Base-by-base conservation (phyloP, 148 eudicot genomes). In the Diospyros kaki region DNA sequence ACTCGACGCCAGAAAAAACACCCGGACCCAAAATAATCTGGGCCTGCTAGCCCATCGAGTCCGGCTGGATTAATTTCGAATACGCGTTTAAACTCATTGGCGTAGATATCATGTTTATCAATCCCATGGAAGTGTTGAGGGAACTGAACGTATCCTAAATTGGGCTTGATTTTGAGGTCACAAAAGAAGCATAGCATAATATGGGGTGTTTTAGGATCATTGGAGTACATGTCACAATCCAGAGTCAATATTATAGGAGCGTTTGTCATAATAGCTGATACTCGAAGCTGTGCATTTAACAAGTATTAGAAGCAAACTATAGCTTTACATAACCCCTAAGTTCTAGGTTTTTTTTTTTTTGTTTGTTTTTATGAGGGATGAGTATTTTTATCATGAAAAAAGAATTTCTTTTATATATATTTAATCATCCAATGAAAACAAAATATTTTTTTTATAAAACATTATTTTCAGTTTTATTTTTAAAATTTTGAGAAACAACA, bases 201-300 rank as follows among this genome's bases (percentile, higher is more conserved):
- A 28, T 65, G 89, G 38, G 87, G 64, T 3, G 96, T 89, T 78
- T 58, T 68, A 45, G 96, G 94, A 77, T 93, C 96, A 9, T 91
- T 93, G 0, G 98, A 93, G 71, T 81, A 84, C 83, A 85, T 88
- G 79, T 93, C 98, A 58, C 98, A 93, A 52, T 93, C 98, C 71
- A 91, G 70, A 17, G 89, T 86, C 46, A 93, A 75, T 6, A 93
- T 58, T 39, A 93, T 78, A 2, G 98, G 96, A 5, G 96, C 92
- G 79, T 91, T 93, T 68, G 92, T 88, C 90, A 93, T 84, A 9
- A 68, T 53, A 13, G 86, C 92, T 18, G 98, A 93, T 42, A 89
- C 96, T 58, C 98, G 98, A 64, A 93, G 84, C 92, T 90, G 50
- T 74, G 43, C 14, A 63, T 42, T 9, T 55, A 15, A 67, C 45